Percentiles rank a stretch among this genome's conserved stretches.
Evolutionary conservation across 768 basidiomycete genomes (phyloP).

Genomic region (Lepiota venenata): DNA sequence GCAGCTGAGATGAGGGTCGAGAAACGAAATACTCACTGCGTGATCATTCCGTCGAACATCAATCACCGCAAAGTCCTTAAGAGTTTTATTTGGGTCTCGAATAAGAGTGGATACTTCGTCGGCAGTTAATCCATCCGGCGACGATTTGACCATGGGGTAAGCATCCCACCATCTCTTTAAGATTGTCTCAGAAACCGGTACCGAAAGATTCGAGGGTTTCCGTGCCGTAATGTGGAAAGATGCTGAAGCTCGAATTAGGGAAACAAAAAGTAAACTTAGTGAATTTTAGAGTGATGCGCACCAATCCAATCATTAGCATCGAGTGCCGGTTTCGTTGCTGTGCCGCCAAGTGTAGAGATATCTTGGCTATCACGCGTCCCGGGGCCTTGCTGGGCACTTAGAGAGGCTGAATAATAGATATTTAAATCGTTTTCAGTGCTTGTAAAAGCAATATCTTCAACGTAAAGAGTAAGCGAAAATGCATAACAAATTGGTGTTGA

Average conservation of each 20-base stretch:
- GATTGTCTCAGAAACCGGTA: conserved; percentile 17
- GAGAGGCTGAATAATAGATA: conserved; percentile 23
- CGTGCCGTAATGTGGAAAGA: conserved; percentile 46
- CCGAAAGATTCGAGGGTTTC: conserved; percentile 24
- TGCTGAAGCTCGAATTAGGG: conserved; percentile 20
- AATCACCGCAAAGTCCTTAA: conserved; percentile 35
- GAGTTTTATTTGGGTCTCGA: conserved; percentile 11
- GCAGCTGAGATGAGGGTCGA: background rate
- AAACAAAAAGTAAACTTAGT: background rate
- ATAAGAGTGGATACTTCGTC: conserved; percentile 37
- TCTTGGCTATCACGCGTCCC: background rate
- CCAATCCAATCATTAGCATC: conserved; percentile 45
- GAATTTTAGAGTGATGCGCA: conserved; percentile 21
- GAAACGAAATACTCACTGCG: conserved; percentile 27
- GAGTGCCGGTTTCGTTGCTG: conserved; percentile 13
- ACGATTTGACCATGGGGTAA: conserved; percentile 37
- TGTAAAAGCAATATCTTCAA: conserved; percentile 35
- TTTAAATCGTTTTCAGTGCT: conserved; percentile 41
- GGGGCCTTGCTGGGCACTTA: background rate
- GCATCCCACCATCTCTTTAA: conserved; percentile 53
- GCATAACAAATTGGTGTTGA: background rate
- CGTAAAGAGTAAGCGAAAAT: background rate
- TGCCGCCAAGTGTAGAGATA: conserved; percentile 14
- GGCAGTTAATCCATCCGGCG: conserved; percentile 26
- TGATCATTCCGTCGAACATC: conserved; percentile 50